Conservation (phyloP, 2,329 filamentous ascomycete genomes). For the Cercospora sojina region DNA sequence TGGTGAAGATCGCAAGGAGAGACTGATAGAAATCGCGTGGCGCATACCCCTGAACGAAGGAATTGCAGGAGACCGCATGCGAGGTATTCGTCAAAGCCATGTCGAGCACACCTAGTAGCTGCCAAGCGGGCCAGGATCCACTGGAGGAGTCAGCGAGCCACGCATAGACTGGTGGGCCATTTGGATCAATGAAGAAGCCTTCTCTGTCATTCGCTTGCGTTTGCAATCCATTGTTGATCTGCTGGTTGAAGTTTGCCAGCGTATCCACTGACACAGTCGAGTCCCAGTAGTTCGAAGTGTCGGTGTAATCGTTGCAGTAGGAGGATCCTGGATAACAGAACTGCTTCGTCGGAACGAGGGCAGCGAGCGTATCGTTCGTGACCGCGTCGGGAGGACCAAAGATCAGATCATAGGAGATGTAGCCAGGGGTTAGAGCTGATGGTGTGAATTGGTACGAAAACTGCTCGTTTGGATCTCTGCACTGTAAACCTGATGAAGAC, state of each 20-base stretch:
- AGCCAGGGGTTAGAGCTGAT: conserved; percentile 1
- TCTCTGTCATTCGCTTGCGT: background rate
- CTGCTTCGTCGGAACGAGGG: conserved; percentile 11
- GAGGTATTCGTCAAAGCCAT: conserved; percentile 65
- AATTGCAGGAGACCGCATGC: conserved; percentile 67
- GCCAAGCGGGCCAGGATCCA: background rate
- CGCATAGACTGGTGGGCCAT: conserved; percentile 15
- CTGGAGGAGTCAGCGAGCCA: conserved; percentile 4
- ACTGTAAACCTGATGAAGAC: conserved; percentile 53
- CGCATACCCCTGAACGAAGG: conserved; percentile 70
- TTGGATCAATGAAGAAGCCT: conserved; percentile 17
- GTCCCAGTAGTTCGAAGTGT: background rate
- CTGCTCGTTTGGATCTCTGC: conserved; percentile 34
- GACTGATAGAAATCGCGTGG: conserved; percentile 74
- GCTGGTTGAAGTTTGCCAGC: conserved; percentile 15
- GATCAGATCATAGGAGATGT: background rate
- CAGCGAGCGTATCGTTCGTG: background rate
- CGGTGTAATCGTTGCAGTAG: background rate
- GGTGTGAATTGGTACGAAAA: conserved; percentile 5
- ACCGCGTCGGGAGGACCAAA: conserved; percentile 13
- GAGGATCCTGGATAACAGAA: conserved; percentile 16
- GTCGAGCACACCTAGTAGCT: conserved; percentile 62
- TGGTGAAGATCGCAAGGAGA: conserved; percentile 65
- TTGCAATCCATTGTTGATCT: conserved; percentile 3
- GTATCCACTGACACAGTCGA: background rate